These are phyloP conservation scores for Chytriomyces confervae DNA, from an alignment of 192 early-diverging fungal species.

Conservation along the genomic window DNA sequence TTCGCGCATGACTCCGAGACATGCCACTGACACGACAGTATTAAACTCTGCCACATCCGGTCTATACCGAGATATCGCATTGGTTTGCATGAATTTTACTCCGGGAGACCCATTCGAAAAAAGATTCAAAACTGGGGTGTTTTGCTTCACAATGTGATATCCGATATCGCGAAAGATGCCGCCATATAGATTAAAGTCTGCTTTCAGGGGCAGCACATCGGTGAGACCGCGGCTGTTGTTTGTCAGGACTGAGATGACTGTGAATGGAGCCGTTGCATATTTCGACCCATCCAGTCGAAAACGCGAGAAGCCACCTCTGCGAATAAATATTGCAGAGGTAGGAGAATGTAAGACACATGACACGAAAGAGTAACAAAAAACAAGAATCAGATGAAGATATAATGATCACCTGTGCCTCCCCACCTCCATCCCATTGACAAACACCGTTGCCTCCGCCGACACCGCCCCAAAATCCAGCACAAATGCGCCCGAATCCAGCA, in stretches of 20 bases:
- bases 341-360: too few species aligned
- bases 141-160: background rate
- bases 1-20: slow-evolving; percentile 11
- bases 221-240: background rate
- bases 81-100: slow-evolving; percentile 23
- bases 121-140: slow-evolving; percentile 4
- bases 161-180: slow-evolving; percentile 29
- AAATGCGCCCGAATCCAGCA: background rate
- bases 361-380: too few species aligned
- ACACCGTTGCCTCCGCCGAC: background rate
- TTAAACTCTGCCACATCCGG: background rate
- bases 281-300: slow-evolving; percentile 12
- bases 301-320: slow-evolving; percentile 30
- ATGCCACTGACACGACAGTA: background rate
- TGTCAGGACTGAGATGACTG: background rate
- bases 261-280: background rate
- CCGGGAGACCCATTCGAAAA: slow-evolving; percentile 26
- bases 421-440: slow-evolving; percentile 1
- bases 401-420: slow-evolving; percentile 14
- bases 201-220: slow-evolving; percentile 4
- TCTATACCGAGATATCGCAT: background rate
- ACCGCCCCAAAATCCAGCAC: slow-evolving; percentile 28
- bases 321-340: too few species aligned
- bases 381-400: background rate
- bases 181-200: slow-evolving; percentile 23